These are phyloP conservation scores for Sphaerobolus stellatus DNA, from an alignment of 1,284 basidiomycete species.

Conservation along the genomic window DNA sequence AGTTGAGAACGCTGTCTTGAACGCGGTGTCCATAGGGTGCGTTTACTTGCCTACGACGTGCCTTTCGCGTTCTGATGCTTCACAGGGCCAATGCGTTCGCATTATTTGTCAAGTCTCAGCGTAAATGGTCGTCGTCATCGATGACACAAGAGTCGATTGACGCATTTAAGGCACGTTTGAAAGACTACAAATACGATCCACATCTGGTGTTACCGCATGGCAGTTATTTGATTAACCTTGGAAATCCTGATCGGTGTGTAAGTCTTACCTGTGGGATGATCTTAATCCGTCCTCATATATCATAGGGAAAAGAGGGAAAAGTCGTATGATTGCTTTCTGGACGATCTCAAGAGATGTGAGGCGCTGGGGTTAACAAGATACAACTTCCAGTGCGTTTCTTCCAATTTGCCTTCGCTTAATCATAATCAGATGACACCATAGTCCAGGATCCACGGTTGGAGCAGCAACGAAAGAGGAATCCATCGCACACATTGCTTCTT, in stretches of 20 bases:
- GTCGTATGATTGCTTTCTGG: conserved; percentile 79
- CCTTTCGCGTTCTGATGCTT: background rate
- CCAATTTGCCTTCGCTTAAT: background rate
- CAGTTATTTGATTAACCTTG: conserved; percentile 84
- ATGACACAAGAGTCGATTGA: conserved; percentile 50
- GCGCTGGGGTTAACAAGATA: conserved; percentile 72
- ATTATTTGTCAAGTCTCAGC: conserved; percentile 81
- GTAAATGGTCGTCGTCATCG: conserved; percentile 72
- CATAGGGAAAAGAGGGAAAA: conserved; percentile 70
- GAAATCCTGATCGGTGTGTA: conserved; percentile 72
- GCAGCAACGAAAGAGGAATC: conserved; percentile 60
- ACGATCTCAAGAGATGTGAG: conserved; percentile 82
- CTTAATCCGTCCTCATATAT: background rate
- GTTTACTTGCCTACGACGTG: conserved; percentile 17
- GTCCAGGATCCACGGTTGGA: conserved; percentile 81
- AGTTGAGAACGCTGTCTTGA: conserved; percentile 69
- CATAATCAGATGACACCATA: conserved; percentile 27
- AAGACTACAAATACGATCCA: conserved; percentile 56
- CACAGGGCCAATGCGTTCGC: conserved; percentile 78
- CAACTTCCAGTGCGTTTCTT: conserved; percentile 67
- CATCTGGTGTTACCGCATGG: conserved; percentile 75
- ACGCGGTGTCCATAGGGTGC: conserved; percentile 72
- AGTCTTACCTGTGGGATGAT: background rate
- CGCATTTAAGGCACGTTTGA: conserved; percentile 58
- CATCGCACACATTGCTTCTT: conserved; percentile 66